Percentiles rank a stretch among this genome's conserved stretches.
These are phyloP conservation scores for Dinochytrium kinnereticum DNA, from an alignment of 371 early-diverging fungal species.

Conservation along the genomic window DNA sequence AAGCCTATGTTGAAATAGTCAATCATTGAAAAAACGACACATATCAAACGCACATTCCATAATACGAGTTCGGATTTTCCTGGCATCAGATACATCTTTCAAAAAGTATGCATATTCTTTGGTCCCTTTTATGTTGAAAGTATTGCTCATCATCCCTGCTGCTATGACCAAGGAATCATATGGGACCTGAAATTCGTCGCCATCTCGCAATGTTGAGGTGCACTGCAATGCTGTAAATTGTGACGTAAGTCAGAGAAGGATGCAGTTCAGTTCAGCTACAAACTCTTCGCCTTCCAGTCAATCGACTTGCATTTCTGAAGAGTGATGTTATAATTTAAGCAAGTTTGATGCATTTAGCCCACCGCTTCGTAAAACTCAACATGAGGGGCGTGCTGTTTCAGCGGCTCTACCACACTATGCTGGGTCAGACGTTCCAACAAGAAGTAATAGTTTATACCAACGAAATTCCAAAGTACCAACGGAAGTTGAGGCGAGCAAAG, in stretches of 20 bases:
- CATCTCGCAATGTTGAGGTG: background rate
- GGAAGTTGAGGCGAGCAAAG: slow-evolving; percentile 64
- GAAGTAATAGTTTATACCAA: slow-evolving; percentile 70
- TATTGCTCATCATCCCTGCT: slow-evolving; percentile 82
- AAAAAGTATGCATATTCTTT: slow-evolving; percentile 52
- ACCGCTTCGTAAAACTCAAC: slow-evolving; percentile 31
- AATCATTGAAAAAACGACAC: background rate
- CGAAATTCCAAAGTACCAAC: slow-evolving; percentile 88
- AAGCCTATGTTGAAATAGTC: slow-evolving; percentile 25
- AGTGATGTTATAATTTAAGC: background rate
- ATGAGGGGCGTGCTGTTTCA: slow-evolving; percentile 22
- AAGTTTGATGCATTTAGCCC: background rate
- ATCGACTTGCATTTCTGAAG: slow-evolving; percentile 40
- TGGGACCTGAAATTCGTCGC: slow-evolving; percentile 48
- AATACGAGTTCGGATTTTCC: slow-evolving; percentile 36
- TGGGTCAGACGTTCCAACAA: no score
- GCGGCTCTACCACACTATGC: slow-evolving; percentile 65
- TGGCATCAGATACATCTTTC: slow-evolving; percentile 45
- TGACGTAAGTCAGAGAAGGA: background rate
- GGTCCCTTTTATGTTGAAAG: slow-evolving; percentile 83
- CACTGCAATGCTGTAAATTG: background rate
- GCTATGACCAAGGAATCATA: slow-evolving; percentile 83
- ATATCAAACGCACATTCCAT: slow-evolving; percentile 26
- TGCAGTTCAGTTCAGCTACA: background rate
- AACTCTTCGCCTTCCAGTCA: slow-evolving; percentile 37